phyloP scores from a whole-genome alignment of 768 basidiomycete genomes.

The Termitomyces sp. region DNA sequence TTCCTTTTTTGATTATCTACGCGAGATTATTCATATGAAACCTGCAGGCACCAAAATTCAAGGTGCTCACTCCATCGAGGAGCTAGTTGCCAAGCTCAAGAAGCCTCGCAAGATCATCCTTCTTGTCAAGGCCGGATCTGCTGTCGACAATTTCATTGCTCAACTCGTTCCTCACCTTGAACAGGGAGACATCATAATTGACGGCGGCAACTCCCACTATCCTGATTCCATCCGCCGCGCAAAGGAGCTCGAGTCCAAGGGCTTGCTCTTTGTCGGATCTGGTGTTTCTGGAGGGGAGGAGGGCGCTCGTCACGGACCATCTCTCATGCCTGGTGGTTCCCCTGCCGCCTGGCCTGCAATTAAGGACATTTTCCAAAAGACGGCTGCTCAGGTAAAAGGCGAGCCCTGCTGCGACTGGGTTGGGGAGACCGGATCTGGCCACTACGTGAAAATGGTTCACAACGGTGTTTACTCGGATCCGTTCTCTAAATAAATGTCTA shows the following conservation, averaged over 20 bases:
- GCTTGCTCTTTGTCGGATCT: conserved; percentile 94
- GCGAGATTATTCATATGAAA: conserved; percentile 13
- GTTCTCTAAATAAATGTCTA: neutral
- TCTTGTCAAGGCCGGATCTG: conserved; percentile 95
- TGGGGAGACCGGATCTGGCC: conserved; percentile 90
- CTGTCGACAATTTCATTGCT: conserved; percentile 93
- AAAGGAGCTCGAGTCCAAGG: conserved; percentile 91
- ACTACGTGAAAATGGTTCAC: conserved; percentile 99
- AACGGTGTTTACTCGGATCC: conserved; percentile 55
- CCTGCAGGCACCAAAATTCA: conserved; percentile 85
- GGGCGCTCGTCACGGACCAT: conserved; percentile 95
- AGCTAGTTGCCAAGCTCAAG: conserved; percentile 91
- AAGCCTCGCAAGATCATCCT: conserved; percentile 95
- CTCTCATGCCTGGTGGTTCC: conserved; percentile 98
- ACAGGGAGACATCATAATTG: conserved; percentile 97
- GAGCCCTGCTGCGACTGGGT: conserved; percentile 99
- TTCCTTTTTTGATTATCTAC: conserved; percentile 19
- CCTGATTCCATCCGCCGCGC: conserved; percentile 96
- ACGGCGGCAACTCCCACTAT: conserved; percentile 99
- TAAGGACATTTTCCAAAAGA: conserved; percentile 98
- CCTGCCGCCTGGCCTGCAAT: conserved; percentile 93
- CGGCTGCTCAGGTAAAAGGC: conserved; percentile 91
- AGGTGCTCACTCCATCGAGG: conserved; percentile 92
- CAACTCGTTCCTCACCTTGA: conserved; percentile 90
- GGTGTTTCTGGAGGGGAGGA: conserved; percentile 99